Percentiles rank a stretch among this genome's conserved stretches.
These are phyloP conservation scores for Skeletonema menzelii DNA, from an alignment of 108 stramenopile species.

Conservation along the genomic window DNA sequence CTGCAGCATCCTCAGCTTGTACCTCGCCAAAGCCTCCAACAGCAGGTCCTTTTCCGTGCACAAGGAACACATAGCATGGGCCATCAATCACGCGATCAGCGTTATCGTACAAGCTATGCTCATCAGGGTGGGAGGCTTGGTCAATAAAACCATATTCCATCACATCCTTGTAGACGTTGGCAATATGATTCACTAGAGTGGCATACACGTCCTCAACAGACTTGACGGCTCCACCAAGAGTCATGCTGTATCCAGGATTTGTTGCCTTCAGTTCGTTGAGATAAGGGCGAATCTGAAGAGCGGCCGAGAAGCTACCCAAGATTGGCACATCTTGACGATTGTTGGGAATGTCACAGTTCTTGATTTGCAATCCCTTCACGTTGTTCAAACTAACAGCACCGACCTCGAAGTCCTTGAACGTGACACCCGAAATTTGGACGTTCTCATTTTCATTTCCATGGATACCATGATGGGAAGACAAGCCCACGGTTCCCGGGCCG, in stretches of 20 bases:
- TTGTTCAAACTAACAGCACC: constrained; percentile 24
- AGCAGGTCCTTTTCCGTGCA: constrained; percentile 26
- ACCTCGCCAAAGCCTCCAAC: constrained; percentile 17
- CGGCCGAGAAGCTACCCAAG: constrained; percentile 4
- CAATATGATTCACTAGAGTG: background rate
- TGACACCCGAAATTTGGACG: constrained; percentile 10
- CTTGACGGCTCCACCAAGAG: background rate
- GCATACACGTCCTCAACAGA: background rate
- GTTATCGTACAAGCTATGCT: constrained; percentile 8
- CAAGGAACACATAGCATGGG: constrained; percentile 28
- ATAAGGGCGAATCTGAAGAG: background rate
- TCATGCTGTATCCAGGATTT: constrained; percentile 5
- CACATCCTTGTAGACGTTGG: constrained; percentile 11
- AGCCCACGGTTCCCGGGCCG: constrained; percentile 24
- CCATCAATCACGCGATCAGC: constrained; percentile 14
- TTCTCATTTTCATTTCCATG: constrained; percentile 37
- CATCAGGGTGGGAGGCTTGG: background rate
- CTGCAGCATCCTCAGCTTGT: background rate
- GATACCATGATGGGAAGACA: constrained; percentile 34
- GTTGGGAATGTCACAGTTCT: background rate
- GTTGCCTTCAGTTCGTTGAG: background rate
- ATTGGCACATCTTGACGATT: constrained; percentile 10
- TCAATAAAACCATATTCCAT: background rate
- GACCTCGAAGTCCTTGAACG: constrained; percentile 22
- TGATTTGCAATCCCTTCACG: constrained; percentile 1